A percentile compares a stretch with the other conserved stretches of the same genome.
Evolutionary conservation across 1,284 basidiomycete species (phyloP).

Genomic region (Sporisorium graminicola): DNA sequence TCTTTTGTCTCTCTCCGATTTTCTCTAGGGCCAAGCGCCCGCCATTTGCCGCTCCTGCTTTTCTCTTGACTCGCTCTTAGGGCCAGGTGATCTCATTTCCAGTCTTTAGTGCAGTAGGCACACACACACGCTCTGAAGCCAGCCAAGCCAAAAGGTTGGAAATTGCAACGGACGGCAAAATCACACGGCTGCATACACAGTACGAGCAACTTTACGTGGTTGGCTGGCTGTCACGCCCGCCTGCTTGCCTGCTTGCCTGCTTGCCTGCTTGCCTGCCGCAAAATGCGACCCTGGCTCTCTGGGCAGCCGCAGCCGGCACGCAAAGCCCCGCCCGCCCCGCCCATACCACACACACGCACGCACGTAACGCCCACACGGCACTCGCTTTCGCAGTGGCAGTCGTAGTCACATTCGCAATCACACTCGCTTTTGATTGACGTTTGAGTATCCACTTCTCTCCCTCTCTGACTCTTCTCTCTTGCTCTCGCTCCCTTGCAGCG

Average conservation of each 20-base stretch:
- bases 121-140: no score
- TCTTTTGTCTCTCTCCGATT: not conserved
- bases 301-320: slow-evolving; percentile 1
- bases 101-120: not conserved
- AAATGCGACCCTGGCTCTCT: no score
- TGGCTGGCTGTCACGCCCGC: not conserved
- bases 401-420: not conserved
- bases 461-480: no score
- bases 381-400: not conserved
- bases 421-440: not conserved
- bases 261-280: slow-evolving; percentile 2
- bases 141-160: no score
- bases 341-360: slow-evolving; percentile 4
- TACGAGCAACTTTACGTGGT: not conserved
- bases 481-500: not conserved
- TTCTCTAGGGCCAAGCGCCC: not conserved
- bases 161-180: no score
- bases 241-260: no score
- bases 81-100: slow-evolving; percentile 1
- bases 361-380: slow-evolving; percentile 1
- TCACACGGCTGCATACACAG: slow-evolving; percentile 1
- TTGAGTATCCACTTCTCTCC: not conserved
- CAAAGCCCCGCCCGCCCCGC: not conserved
- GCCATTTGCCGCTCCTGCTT: not conserved
- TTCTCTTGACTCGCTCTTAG: not conserved